These are phyloP conservation scores for Aethionema arabicum DNA, from an alignment of 345 rosid species.

Conservation along the genomic window DNA sequence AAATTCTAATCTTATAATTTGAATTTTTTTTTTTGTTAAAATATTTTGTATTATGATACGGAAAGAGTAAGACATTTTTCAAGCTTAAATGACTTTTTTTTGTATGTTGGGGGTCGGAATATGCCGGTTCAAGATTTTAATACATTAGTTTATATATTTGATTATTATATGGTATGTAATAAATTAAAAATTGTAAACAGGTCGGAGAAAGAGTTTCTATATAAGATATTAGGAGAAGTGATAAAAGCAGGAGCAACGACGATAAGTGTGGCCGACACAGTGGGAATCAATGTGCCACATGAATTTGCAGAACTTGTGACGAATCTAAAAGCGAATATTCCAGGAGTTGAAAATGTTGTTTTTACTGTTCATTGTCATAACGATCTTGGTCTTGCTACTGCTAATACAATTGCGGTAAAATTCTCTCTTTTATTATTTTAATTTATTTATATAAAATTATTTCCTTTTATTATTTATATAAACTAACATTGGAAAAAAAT, in stretches of 20 bases:
- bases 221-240: slow-evolving; percentile 72
- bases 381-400: slow-evolving; percentile 96
- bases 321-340: slow-evolving; percentile 76
- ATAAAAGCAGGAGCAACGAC: slow-evolving; percentile 89
- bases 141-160: too few species aligned
- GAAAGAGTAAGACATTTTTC: too few species aligned
- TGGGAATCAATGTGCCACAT: slow-evolving; percentile 67
- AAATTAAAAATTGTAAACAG: slow-evolving; percentile 32
- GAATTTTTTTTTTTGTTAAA: too few species aligned
- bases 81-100: too few species aligned
- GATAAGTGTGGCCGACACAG: slow-evolving; percentile 79
- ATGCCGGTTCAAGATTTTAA: too few species aligned
- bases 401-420: slow-evolving; percentile 73
- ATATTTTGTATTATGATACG: too few species aligned
- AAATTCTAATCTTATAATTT: too few species aligned
- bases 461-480: not conserved
- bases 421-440: not conserved
- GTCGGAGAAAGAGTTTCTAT: slow-evolving; percentile 73
- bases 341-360: slow-evolving; percentile 71
- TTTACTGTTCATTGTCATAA: slow-evolving; percentile 94
- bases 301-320: slow-evolving; percentile 72
- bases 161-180: too few species aligned
- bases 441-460: not conserved
- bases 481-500: slow-evolving; percentile 49
- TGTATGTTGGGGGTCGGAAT: too few species aligned